Conservation (phyloP, 495 filamentous ascomycete genomes). For the Neurospora sp. region DNA sequence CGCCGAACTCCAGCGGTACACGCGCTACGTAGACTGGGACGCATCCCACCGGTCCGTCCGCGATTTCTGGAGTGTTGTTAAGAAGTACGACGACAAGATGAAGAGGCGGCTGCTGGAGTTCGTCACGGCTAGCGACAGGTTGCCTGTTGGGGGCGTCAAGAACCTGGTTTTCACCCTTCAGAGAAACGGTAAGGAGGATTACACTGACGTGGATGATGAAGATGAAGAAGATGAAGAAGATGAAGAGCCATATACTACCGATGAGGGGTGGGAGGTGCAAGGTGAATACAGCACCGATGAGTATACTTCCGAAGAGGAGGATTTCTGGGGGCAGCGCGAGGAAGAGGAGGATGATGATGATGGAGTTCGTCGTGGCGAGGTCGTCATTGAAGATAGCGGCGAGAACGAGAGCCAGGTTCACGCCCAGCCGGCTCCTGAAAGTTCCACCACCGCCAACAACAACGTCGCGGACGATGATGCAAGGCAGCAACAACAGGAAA, state of each 20-base stretch:
- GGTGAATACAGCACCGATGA: constrained; percentile 1
- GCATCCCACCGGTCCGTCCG: constrained; percentile 53
- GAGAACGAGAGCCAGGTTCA: background rate
- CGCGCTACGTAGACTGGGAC: constrained; percentile 73
- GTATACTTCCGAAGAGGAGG: constrained; percentile 17
- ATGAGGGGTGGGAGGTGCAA: background rate
- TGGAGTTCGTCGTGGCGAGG: background rate
- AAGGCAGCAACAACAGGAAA: background rate
- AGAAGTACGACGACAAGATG: constrained; percentile 53
- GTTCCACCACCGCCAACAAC: background rate
- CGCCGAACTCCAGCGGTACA: constrained; percentile 51
- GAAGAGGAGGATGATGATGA: constrained; percentile 3
- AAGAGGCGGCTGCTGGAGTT: constrained; percentile 76
- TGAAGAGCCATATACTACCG: background rate
- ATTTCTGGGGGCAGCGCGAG: background rate
- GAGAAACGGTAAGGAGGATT: constrained; percentile 61
- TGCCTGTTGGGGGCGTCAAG: constrained; percentile 73
- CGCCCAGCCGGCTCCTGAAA: background rate
- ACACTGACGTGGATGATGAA: constrained; percentile 2
- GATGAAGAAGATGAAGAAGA: background rate
- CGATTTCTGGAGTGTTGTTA: constrained; percentile 78
- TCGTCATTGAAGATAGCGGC: background rate
- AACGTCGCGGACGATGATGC: background rate
- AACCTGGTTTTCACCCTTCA: constrained; percentile 76
- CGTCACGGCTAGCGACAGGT: constrained; percentile 83